These are phyloP conservation scores for Microstegium vimineum DNA, from an alignment of 176 grass and related monocot species.

Conservation along the genomic window DNA sequence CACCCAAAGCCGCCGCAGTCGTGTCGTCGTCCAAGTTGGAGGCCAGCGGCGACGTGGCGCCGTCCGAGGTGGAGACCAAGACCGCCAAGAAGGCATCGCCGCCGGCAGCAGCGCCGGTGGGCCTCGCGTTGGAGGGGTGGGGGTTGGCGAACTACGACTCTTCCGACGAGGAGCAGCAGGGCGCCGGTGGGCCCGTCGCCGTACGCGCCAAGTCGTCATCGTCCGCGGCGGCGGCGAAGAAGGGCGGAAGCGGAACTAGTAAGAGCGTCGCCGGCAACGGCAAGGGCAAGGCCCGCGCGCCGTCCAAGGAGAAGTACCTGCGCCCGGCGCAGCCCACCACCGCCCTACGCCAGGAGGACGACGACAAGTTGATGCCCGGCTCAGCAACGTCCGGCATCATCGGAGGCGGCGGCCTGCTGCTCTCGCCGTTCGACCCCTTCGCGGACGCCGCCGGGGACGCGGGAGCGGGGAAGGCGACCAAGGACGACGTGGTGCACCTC, in stretches of 20 bases:
- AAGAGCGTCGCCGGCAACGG: neutral
- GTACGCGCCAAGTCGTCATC: neutral
- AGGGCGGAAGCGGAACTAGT: too few species aligned
- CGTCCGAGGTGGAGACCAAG: neutral
- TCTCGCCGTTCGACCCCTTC: conserved; percentile 56
- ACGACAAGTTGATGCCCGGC: conserved; percentile 41
- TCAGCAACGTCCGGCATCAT: neutral
- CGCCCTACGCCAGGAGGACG: neutral
- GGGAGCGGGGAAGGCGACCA: too few species aligned
- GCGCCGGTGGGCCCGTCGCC: neutral
- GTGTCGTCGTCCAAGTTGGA: neutral
- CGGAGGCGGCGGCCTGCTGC: neutral
- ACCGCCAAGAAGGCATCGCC: neutral
- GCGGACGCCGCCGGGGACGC: too few species aligned
- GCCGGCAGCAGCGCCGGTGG: neutral
- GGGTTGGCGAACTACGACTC: neutral
- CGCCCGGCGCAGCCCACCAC: neutral
- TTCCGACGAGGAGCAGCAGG: neutral
- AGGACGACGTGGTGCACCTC: conserved; percentile 50
- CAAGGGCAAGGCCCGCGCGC: neutral
- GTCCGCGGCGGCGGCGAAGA: neutral
- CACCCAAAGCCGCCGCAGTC: neutral
- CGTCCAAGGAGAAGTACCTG: conserved; percentile 16
- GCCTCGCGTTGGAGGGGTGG: conserved; percentile 5
- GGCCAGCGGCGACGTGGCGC: neutral